Base-by-base conservation (phyloP, 306 rosid genomes). In the Trifolium subterraneum region DNA sequence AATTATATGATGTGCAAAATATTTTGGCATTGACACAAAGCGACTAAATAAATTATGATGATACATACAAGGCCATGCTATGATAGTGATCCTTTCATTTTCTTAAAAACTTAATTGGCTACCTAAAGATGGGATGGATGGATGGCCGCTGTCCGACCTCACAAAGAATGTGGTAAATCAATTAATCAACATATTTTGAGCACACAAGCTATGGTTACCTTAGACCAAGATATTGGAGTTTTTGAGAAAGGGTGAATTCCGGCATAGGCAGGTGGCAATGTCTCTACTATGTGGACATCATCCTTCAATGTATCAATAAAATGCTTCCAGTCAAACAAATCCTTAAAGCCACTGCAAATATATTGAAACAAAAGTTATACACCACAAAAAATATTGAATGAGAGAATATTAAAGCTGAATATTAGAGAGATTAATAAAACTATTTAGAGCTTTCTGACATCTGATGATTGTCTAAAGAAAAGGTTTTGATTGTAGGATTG, bases 201-300 rank as follows among this genome's bases (percentile, higher is more conserved):
- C 35, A 76, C 41, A 72, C 35, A 62, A 22, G 63, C 42, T 81
- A 68, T 52, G 50, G 27, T 41, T 48, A 94, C 99, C 95, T 94
- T 90, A 47, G 99, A 94, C 97, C 97, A 94, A 71, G 97, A 94
- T 79, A 94, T 86, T 62, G 91, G 97, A 75, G 99, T 85, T 83
- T 92, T 94, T 64, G 86, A 60, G 84, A 88, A 86, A 48, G 92
- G 97, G 81, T 87, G 92, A 14, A 83, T 66, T 77, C 89, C 89
- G 20, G 95, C 87, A 85, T 75, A 88, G 72, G 81, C 84, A 58
- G 87, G 78, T 48, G 97, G 96, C 77, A 94, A 83, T 56, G 76
- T 74, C 88, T 94, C 99, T 29, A 90, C 90, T 83, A 94, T 82
- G 86, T 87, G 92, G 82, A 94, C 66, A 77, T 92, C 97, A 71